phyloP scores from a whole-genome alignment of 331 rosid genomes.

The Saraca asoca region DNA sequence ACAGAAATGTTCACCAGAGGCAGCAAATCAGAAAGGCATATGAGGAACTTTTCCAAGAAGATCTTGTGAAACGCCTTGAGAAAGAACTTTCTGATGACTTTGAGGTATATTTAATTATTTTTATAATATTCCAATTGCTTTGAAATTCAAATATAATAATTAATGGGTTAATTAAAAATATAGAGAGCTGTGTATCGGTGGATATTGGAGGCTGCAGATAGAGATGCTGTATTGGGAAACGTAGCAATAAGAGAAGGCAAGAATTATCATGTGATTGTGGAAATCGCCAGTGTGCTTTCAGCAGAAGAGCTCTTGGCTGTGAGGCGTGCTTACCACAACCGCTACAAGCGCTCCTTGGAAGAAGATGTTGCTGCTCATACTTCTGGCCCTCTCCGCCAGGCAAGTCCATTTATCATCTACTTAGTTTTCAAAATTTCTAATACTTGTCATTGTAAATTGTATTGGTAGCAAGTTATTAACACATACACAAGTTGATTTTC shows the following conservation, averaged over 20 bases:
- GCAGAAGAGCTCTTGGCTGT: conserved; percentile 68
- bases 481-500: too few species aligned
- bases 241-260: conserved; percentile 57
- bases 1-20: conserved; percentile 65
- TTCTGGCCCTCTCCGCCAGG: conserved; percentile 71
- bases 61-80: conserved; percentile 76
- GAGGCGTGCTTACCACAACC: conserved; percentile 70
- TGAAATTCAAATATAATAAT: too few species aligned
- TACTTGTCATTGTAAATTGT: too few species aligned
- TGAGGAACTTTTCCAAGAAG: conserved; percentile 52
- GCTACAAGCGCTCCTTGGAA: conserved; percentile 73
- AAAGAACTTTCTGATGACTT: conserved; percentile 73
- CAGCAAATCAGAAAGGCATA: conserved; percentile 67
- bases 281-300: conserved; percentile 53
- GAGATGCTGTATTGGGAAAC: conserved; percentile 70
- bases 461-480: too few species aligned
- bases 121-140: too few species aligned
- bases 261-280: conserved; percentile 55
- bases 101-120: conserved; percentile 51
- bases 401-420: too few species aligned
- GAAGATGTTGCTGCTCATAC: conserved; percentile 76
- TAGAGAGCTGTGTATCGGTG: conserved; percentile 76
- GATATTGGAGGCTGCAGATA: conserved; percentile 74
- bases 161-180: neutral
- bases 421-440: too few species aligned